Conservation (phyloP, 179 eudicot species). For the Pouteria campechiana region DNA sequence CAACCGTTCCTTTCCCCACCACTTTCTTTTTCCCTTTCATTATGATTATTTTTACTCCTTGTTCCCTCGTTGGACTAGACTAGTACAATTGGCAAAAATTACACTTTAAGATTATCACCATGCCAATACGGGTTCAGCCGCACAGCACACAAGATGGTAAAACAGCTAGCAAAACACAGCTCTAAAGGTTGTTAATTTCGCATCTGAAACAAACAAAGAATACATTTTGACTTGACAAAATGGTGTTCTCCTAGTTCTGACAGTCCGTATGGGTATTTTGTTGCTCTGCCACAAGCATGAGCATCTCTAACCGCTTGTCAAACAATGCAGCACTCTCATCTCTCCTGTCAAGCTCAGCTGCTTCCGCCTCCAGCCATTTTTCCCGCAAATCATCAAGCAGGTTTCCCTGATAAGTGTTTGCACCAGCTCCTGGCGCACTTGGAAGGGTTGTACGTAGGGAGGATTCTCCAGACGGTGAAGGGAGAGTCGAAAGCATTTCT, state of each 20-base stretch:
- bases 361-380: conserved; percentile 94
- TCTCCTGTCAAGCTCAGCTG: conserved; percentile 80
- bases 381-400: conserved; percentile 89
- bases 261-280: too few relatives aligned
- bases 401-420: conserved; percentile 43
- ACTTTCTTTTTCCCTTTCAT: too few relatives aligned
- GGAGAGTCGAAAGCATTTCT: conserved; percentile 81
- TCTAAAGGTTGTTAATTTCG: too few relatives aligned
- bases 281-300: conserved; percentile 59
- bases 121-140: not conserved
- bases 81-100: too few relatives aligned
- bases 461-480: conserved; percentile 95
- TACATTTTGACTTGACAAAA: too few relatives aligned
- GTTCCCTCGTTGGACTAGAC: too few relatives aligned
- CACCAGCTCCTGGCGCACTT: conserved; percentile 90
- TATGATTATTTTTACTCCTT: too few relatives aligned
- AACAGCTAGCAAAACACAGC: too few relatives aligned
- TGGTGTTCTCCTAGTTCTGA: too few relatives aligned
- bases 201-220: too few relatives aligned
- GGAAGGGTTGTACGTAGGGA: conserved; percentile 90
- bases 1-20: too few relatives aligned
- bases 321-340: conserved; percentile 90
- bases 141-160: not conserved
- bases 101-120: too few relatives aligned
- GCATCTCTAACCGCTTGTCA: conserved; percentile 88